Base-by-base conservation (phyloP, 768 basidiomycete species). In the Peribolospora kevripleyi region DNA sequence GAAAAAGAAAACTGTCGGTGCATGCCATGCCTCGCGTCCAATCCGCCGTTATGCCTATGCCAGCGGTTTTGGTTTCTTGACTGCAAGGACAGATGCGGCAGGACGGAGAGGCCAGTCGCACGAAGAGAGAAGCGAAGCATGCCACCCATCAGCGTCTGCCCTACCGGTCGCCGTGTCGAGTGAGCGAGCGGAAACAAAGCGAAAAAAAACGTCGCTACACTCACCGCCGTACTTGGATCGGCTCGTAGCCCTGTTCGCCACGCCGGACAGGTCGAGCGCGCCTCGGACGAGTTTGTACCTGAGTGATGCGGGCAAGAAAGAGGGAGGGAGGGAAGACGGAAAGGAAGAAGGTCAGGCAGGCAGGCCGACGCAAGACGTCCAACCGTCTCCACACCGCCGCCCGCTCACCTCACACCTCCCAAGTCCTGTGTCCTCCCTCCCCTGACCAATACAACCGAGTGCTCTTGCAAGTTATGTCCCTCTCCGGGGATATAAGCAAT, bases 261-360 rank as follows among this genome's bases (percentile, higher is more conserved):
- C 93, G 51, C 82, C 87, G 54, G 79, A 79, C 56, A 91, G 79
- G 71, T 98, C 91, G 46, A 88, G 68, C 42, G 86, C 82, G 42
- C 93, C 93, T 63, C 93, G 77, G 6, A 97, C 81, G 55, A 97
- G 69, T 68, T 95, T 95, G 71, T 97, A 97, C 65, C 91, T 97
- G 62, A 48, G 3, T 0, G 11, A 1, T 0, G 0, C 0, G 6
- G 48, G 56, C 55, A 54, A 56, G 14, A 37, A 11, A 39, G 2
- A 0, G 9, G 1, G 8, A 13, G 3, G 0, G 36, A 11, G 3
- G 8, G 13, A 1, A 3, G 3, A 3, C n/a, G 37, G 38, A 2
- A 48, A 7, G 7, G 37, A 9, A 7, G 46, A 55, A 10, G 5
- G 36, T 11, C 38, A 51, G 42, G n/a, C 25, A 6, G 9, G 38